Base-by-base conservation (phyloP, 2,329 filamentous ascomycete genomes). In the Fusarium solani-melongenae region DNA sequence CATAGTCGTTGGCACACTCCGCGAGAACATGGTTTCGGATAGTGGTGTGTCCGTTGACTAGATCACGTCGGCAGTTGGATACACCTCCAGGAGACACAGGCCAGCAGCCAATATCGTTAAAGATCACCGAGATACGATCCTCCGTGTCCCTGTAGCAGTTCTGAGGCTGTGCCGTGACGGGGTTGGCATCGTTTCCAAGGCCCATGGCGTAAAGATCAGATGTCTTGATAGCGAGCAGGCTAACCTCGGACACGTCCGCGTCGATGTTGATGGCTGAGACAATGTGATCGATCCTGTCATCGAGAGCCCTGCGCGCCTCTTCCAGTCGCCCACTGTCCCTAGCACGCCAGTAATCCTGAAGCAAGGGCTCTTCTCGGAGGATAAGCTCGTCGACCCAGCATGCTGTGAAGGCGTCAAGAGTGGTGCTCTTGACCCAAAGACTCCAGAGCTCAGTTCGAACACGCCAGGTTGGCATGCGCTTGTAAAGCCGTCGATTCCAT, bases 31-130 rank as follows among this genome's bases (percentile, higher is more conserved):
- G 72, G 49, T 74, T 74, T 4, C 72, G 68, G 22, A 74, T 73
- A 0, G 72, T 74, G 15, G 55, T 71, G 33, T 74, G 72, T 5
- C 72, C 72, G n/a, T 74, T 74, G 51, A 74, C 72, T 22, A 74
- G 33, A 17, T 74, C 72, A 36, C 71, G 71, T 41, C 72, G 63
- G 22, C 72, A 74, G 62, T 74, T 74, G 7, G 72, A 74, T 0
- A 74, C 72, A 36, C 72, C 72, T 27, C 72, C 72, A 3, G 72
- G 72, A 3, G 72, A 67, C 7, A 74, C 65, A 3, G 72, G 72
- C 72, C 72, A 74, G 27, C 72, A 74, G 4, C 72, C 72, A 4
- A 74, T 71, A 8, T 74, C 72, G 29, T 74, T 74, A 24, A 74
- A 74, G 0, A 74, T 71, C 3, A 74, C 64, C 4, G 70, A 73